Percentiles rank a stretch among this genome's conserved stretches.
These are phyloP conservation scores for Terfezia claveryi DNA, from an alignment of 495 filamentous ascomycete genomes.

Conservation along the genomic window DNA sequence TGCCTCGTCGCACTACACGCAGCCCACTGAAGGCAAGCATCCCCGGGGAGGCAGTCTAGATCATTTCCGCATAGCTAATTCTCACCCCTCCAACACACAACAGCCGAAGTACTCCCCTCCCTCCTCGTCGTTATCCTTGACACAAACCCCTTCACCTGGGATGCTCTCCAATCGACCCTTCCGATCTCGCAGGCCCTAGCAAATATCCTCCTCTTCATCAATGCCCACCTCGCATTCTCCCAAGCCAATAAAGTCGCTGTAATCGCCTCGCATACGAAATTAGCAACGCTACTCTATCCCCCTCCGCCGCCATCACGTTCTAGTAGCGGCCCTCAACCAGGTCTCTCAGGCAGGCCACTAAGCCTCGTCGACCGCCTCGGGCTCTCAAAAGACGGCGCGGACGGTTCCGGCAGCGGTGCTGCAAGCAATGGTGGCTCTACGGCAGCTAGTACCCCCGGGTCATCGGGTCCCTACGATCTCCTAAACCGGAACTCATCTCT, in stretches of 20 bases:
- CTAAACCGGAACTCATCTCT: neutral
- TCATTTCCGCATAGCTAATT: neutral
- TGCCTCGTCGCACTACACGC: neutral
- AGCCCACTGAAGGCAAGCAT: neutral
- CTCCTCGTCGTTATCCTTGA: slow-evolving; percentile 82
- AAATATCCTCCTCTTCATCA: slow-evolving; percentile 86
- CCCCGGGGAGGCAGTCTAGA: neutral
- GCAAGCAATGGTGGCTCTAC: neutral
- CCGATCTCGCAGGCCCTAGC: slow-evolving; percentile 66
- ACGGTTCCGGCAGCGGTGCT: neutral
- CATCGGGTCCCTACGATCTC: neutral
- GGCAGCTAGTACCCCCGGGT: neutral
- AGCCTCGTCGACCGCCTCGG: neutral
- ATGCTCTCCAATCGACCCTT: slow-evolving; percentile 61
- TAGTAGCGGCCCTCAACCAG: slow-evolving; percentile 2
- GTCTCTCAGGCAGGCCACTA: slow-evolving; percentile 16
- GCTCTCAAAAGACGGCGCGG: no score
- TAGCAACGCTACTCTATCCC: slow-evolving; percentile 78
- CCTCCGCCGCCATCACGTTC: slow-evolving; percentile 9
- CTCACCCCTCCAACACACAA: neutral
- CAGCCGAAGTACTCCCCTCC: slow-evolving; percentile 31
- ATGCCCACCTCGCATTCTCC: slow-evolving; percentile 81
- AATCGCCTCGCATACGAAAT: slow-evolving; percentile 65
- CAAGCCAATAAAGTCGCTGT: slow-evolving; percentile 81
- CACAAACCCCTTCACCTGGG: slow-evolving; percentile 91